A percentile compares a stretch with the other conserved stretches of the same genome.
phyloP scores from a whole-genome alignment of 163 green algal genomes.

The Chloromonas sp. region DNA sequence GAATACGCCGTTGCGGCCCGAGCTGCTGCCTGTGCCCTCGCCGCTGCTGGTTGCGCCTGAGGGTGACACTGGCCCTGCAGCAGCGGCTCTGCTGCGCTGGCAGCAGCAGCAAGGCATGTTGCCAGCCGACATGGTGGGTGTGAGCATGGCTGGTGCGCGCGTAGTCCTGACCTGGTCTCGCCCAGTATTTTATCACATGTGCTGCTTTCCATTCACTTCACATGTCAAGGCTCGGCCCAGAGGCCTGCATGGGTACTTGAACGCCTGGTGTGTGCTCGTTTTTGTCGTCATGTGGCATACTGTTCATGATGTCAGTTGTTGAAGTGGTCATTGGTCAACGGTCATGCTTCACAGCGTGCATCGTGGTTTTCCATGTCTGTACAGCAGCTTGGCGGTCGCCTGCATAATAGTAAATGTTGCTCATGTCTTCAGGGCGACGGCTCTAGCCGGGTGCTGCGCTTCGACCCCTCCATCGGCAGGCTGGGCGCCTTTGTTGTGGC shows the following conservation, averaged over 20 bases:
- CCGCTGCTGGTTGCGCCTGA: constrained; percentile 21
- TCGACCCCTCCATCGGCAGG: constrained; percentile 20
- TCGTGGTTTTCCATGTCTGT: no score
- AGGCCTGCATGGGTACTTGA: no score
- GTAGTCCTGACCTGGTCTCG: not conserved
- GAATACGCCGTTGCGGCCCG: not conserved
- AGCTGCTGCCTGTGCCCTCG: not conserved
- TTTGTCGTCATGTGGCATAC: no score
- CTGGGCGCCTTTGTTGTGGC: constrained; percentile 27
- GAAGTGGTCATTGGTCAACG: no score
- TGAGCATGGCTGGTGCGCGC: not conserved
- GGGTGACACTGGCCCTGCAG: constrained; percentile 9
- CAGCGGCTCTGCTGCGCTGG: constrained; percentile 17
- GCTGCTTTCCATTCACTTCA: no score
- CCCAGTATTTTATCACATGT: no score
- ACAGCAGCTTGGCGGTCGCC: no score
- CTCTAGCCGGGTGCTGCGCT: constrained; percentile 21
- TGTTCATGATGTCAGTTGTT: no score
- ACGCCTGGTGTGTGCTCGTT: no score
- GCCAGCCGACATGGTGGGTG: not conserved
- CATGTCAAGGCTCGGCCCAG: no score
- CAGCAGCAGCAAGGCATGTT: constrained; percentile 16
- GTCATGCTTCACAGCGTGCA: no score
- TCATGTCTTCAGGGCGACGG: not conserved
- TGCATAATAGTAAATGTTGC: no score